These are phyloP conservation scores for Pseudocercospora pini-densiflorae DNA, from an alignment of 2,329 filamentous ascomycete species.

Conservation along the genomic window DNA sequence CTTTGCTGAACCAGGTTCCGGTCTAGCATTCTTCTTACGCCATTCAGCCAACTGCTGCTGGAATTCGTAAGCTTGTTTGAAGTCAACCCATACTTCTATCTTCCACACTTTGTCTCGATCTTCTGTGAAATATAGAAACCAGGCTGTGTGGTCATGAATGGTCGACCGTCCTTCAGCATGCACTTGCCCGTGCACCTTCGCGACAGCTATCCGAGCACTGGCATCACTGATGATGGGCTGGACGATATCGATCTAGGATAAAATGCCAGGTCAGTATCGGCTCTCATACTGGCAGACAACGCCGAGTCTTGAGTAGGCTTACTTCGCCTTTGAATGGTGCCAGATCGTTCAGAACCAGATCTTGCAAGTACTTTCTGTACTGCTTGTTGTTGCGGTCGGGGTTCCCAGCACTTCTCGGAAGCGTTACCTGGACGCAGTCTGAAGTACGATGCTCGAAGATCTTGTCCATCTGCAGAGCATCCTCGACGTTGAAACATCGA, in stretches of 20 bases:
- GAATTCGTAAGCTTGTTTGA: constrained; percentile 2
- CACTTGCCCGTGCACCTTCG: constrained; percentile 9
- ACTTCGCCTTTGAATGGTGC: constrained; percentile 12
- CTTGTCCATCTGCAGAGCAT: constrained; percentile 9
- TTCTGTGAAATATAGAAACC: constrained; percentile 13
- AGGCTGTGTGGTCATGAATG: background rate
- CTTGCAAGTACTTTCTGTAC: constrained; percentile 11
- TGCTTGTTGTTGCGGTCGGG: constrained; percentile 15
- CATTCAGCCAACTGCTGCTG: constrained; percentile 3
- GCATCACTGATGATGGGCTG: constrained; percentile 9
- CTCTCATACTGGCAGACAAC: background rate
- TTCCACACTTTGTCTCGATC: constrained; percentile 11
- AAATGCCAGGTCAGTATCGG: background rate
- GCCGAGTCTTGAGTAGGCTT: background rate
- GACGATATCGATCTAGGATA: constrained; percentile 3
- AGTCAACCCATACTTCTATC: constrained; percentile 11
- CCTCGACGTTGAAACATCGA: constrained; percentile 2
- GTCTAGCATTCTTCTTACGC: background rate
- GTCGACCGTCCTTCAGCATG: background rate
- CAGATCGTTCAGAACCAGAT: constrained; percentile 8
- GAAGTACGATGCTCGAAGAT: constrained; percentile 12
- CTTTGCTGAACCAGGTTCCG: background rate
- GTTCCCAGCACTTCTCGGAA: constrained; percentile 2
- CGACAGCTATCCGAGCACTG: background rate
- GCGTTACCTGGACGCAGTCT: constrained; percentile 11